These are phyloP conservation scores for Talaromyces borbonicus DNA, from an alignment of 495 filamentous ascomycete genomes.

Conservation along the genomic window DNA sequence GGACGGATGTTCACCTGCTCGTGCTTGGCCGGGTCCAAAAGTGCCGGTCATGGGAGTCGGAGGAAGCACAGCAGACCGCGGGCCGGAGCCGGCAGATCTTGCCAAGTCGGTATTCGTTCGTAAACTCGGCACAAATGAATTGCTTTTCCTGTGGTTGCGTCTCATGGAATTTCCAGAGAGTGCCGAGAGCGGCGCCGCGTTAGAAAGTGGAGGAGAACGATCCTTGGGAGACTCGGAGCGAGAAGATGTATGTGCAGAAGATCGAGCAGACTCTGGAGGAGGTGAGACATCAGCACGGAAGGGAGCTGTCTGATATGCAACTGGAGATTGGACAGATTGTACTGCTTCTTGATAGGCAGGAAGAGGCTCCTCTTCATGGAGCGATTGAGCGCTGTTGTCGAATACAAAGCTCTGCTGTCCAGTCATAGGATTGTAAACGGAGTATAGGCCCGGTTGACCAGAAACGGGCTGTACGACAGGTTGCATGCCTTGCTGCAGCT, in stretches of 20 bases:
- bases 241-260: slow-evolving; percentile 34
- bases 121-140: slow-evolving; percentile 60
- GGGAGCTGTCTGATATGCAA: slow-evolving; percentile 41
- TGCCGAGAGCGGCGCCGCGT: slow-evolving; percentile 68
- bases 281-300: slow-evolving; percentile 73
- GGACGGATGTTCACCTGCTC: slow-evolving; percentile 87
- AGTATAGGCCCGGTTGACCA: slow-evolving; percentile 64
- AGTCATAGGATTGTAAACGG: slow-evolving; percentile 72
- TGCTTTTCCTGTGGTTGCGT: slow-evolving; percentile 82
- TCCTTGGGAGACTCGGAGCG: slow-evolving; percentile 59
- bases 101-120: slow-evolving; percentile 49
- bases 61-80: slow-evolving; percentile 70
- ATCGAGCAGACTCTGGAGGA: slow-evolving; percentile 49
- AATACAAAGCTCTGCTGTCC: slow-evolving; percentile 69
- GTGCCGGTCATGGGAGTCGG: slow-evolving; percentile 74
- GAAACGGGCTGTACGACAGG: slow-evolving; percentile 57
- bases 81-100: slow-evolving; percentile 53
- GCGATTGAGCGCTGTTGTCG: slow-evolving; percentile 39
- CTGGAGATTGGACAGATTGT: slow-evolving; percentile 33
- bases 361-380: slow-evolving; percentile 21
- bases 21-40: slow-evolving; percentile 86
- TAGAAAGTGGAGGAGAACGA: slow-evolving; percentile 48
- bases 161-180: slow-evolving; percentile 49
- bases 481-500: slow-evolving; percentile 65
- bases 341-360: slow-evolving; percentile 25